Conservation (phyloP, 1,284 basidiomycete species). For the Pulveroboletus sp. region DNA sequence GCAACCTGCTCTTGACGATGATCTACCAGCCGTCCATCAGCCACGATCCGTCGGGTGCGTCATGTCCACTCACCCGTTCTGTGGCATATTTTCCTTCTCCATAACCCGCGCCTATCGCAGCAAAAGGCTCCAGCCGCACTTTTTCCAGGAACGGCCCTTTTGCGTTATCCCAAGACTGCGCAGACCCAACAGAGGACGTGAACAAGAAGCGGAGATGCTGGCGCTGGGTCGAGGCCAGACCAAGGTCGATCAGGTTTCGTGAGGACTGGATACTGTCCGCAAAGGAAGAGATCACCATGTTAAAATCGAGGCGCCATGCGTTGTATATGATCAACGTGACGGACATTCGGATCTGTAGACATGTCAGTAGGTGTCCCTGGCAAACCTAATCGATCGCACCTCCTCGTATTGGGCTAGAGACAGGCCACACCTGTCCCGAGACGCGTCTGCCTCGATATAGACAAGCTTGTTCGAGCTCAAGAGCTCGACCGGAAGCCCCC, state of each 20-base stretch:
- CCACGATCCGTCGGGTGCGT: too few relatives aligned
- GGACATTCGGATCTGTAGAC: constrained; percentile 11
- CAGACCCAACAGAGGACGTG: constrained; percentile 32
- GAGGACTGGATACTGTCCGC: constrained; percentile 21
- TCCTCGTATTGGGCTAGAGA: constrained; percentile 15
- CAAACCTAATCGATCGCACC: not conserved
- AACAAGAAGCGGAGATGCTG: constrained; percentile 32
- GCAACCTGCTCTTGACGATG: constrained; percentile 23
- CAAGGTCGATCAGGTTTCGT: constrained; percentile 22
- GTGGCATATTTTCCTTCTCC: constrained; percentile 35
- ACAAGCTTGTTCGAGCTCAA: too few relatives aligned
- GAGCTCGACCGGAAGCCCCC: too few relatives aligned
- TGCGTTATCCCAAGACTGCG: constrained; percentile 34
- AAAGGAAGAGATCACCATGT: constrained; percentile 24
- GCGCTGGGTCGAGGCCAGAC: constrained; percentile 6
- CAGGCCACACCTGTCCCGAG: constrained; percentile 14
- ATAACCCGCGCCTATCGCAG: constrained; percentile 32
- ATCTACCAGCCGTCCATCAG: constrained; percentile 18
- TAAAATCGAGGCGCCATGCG: constrained; percentile 29
- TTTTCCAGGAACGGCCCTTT: constrained; percentile 35
- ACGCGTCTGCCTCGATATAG: too few relatives aligned
- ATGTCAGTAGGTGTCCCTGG: not conserved
- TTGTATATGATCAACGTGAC: constrained; percentile 13
- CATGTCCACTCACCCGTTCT: constrained; percentile 27
- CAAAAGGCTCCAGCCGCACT: constrained; percentile 17